Base-by-base conservation (phyloP, 23 red algal species). In the Cyanidium caldarium region DNA sequence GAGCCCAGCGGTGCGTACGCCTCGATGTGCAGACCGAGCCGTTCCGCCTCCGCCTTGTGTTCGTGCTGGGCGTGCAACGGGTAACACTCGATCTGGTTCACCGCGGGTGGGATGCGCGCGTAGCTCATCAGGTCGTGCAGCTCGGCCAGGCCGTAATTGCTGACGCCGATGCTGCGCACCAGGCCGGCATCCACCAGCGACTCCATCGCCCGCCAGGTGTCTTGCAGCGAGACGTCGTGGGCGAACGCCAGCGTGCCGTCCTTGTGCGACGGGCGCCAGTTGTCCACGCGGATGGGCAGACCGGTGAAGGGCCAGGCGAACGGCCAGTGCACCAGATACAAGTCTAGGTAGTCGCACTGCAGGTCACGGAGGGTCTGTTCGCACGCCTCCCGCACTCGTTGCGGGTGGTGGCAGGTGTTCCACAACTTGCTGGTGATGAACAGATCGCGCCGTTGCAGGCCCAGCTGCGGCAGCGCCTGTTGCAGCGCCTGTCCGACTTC, bases 21-120 rank as follows among this genome's bases (percentile, higher is more conserved):
- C 45, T 70, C 81, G 35, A 92, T 70, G 58, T 80, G 86, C 40
- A 92, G 57, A 35, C 75, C 74, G 56, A 72, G 35, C 34, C 7
- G n/a, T 37, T 76, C 79, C 21, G 77, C 80, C 51, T 82, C 80
- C 26, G 39, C 34, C 19, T 72, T 65, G 20, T 82, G 71, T 44
- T 92, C 86, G 26, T 37, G 14, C 29, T 77, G 70, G 33, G 67
- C 34, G 39, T 84, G 65, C 51, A 78, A 83, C 13, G 69, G 68
- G 40, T 92, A 77, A 36, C 38, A 78, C 72, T 92, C 86, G 44
- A 77, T 84, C 41, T 92, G 86, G 75, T 92, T 92, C 57, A 92
- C 79, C 68, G 69, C 80, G 43, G 86, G 86, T 37, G 44, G 57
- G 44, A 92, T 84, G 45, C 72, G 58, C 1, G 68, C 74, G 38